Evolutionary conservation across 768 basidiomycete genomes (phyloP).

Genomic region (Termitomyces sp.): DNA sequence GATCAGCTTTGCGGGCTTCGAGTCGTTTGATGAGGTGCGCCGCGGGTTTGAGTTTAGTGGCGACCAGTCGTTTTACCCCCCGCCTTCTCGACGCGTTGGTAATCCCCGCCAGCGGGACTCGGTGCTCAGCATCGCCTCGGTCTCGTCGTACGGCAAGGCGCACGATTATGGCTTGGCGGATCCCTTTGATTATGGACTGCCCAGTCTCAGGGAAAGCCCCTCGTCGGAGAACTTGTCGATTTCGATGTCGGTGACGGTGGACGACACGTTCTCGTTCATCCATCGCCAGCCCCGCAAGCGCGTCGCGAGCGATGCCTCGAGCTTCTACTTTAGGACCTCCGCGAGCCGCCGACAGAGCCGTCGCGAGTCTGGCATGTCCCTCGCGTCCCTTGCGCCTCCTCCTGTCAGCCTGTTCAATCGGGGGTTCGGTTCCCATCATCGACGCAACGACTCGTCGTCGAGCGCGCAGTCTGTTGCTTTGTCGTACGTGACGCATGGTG

Average conservation of each 20-base stretch:
- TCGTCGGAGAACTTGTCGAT: slow-evolving; percentile 41
- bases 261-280: slow-evolving; percentile 71
- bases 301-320: slow-evolving; percentile 72
- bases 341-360: slow-evolving; percentile 45
- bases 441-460: slow-evolving; percentile 51
- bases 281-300: slow-evolving; percentile 34
- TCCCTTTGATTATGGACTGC: slow-evolving; percentile 68
- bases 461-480: slow-evolving; percentile 55
- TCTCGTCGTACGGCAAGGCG: slow-evolving; percentile 73
- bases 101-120: slow-evolving; percentile 50
- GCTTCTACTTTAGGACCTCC: slow-evolving; percentile 63
- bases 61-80: slow-evolving; percentile 63
- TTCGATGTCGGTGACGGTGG: slow-evolving; percentile 50
- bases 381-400: slow-evolving; percentile 44
- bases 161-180: slow-evolving; percentile 57
- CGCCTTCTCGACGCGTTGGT: slow-evolving; percentile 25
- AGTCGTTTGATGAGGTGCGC: slow-evolving; percentile 74
- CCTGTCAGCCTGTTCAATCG: slow-evolving; percentile 73
- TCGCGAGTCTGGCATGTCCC: slow-evolving; percentile 57
- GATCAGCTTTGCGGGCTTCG: slow-evolving; percentile 65
- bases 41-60: slow-evolving; percentile 71
- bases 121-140: slow-evolving; percentile 66
- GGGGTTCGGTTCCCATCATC: slow-evolving; percentile 43
- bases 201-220: slow-evolving; percentile 47
- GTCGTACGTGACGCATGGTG: slow-evolving; percentile 49